phyloP scores from a whole-genome alignment of 2,329 filamentous ascomycete genomes.

The Plectosphaerella sp. region DNA sequence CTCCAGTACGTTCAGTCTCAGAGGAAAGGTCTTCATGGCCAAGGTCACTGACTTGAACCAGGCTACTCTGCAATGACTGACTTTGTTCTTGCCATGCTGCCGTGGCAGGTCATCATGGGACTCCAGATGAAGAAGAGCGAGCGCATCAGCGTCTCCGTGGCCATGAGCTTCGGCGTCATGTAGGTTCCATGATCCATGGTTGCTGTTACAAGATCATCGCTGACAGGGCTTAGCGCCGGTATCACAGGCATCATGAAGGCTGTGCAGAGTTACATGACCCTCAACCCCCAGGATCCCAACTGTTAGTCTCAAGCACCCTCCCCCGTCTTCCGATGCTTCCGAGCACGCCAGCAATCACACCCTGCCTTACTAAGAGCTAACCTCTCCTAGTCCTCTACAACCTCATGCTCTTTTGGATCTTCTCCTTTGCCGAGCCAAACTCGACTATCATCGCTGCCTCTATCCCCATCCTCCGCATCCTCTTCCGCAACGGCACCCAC shows the following conservation, averaged over 20 bases:
- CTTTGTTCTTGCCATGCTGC: conserved; percentile 20
- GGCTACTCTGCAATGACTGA: conserved; percentile 19
- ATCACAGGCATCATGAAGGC: conserved; percentile 16
- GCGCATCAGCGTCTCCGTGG: conserved; percentile 21
- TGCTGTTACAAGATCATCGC: neutral
- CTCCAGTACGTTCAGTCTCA: conserved; percentile 2
- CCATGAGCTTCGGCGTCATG: conserved; percentile 16
- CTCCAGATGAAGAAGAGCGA: conserved; percentile 23
- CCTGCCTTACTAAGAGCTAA: neutral
- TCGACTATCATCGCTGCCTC: conserved; percentile 25
- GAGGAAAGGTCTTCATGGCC: no score
- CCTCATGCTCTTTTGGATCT: conserved; percentile 10
- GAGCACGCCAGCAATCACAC: no score
- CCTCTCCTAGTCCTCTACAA: neutral
- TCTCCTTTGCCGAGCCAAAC: conserved; percentile 20
- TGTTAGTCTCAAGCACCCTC: conserved; percentile 4
- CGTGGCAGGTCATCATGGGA: conserved; percentile 23
- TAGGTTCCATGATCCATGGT: conserved; percentile 5
- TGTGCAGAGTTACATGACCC: conserved; percentile 8
- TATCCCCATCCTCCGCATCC: conserved; percentile 21
- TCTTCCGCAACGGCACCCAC: conserved; percentile 4
- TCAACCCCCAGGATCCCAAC: conserved; percentile 10
- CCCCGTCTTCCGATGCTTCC: no score
- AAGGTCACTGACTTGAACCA: neutral
- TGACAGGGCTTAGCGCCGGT: conserved; percentile 1